Evolutionary conservation across 768 basidiomycete species (phyloP).

Genomic region (Boletus rex-veris): DNA sequence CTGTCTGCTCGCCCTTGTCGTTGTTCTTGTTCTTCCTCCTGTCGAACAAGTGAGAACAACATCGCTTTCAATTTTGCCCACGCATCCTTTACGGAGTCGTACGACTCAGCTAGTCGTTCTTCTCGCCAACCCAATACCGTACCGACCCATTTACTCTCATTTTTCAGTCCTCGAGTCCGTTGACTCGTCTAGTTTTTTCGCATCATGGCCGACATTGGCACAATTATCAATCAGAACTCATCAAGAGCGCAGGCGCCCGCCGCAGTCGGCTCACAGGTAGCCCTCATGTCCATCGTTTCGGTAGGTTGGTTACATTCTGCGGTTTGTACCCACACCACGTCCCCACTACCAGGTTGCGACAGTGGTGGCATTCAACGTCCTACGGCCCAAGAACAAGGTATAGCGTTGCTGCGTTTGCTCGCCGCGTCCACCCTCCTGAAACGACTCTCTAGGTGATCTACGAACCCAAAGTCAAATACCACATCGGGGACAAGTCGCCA

Average conservation of each 20-base stretch:
- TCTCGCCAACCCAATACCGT: slow-evolving; percentile 3
- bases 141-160: slow-evolving; percentile 21
- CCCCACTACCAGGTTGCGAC: slow-evolving; percentile 51
- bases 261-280: slow-evolving; percentile 76
- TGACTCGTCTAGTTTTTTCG: slow-evolving; percentile 16
- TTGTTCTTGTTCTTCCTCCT: no score
- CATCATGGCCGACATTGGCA: slow-evolving; percentile 32
- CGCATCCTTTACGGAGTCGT: neutral
- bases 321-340: slow-evolving; percentile 1
- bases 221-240: slow-evolving; percentile 33
- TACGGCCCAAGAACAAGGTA: slow-evolving; percentile 90
- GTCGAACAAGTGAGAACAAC: no score
- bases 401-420: slow-evolving; percentile 3
- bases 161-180: slow-evolving; percentile 11
- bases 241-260: slow-evolving; percentile 72
- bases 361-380: slow-evolving; percentile 72
- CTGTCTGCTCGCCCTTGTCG: no score
- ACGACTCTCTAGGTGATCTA: slow-evolving; percentile 65
- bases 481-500: slow-evolving; percentile 70
- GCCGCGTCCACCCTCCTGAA: neutral
- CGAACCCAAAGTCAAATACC: slow-evolving; percentile 92
- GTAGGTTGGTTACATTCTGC: slow-evolving; percentile 41
- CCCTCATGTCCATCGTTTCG: slow-evolving; percentile 68
- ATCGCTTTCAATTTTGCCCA: neutral
- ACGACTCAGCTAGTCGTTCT: neutral